Conservation (phyloP, 1,284 basidiomycete genomes). For the Malassezia sp. region DNA sequence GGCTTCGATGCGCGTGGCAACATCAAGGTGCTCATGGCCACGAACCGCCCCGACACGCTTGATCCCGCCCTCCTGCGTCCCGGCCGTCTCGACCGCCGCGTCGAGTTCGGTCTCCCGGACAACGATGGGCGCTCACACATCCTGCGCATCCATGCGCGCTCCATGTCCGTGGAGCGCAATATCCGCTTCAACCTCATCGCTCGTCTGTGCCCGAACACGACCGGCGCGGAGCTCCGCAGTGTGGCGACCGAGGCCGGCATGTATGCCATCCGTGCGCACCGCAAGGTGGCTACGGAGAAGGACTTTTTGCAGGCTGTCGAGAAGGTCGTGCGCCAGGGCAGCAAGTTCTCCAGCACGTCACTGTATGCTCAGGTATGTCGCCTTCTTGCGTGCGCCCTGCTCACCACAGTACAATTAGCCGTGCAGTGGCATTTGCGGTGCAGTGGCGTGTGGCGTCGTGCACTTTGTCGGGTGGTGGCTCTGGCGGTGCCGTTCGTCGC, state of each 20-base stretch:
- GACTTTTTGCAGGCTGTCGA: constrained; percentile 97
- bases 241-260: constrained; percentile 98
- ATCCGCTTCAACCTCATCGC: constrained; percentile 97
- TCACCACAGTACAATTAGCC: constrained; percentile 21
- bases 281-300: constrained; percentile 92
- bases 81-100: constrained; percentile 84
- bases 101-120: constrained; percentile 92
- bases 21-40: constrained; percentile 99
- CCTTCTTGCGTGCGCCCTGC: too few species aligned
- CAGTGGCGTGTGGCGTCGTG: background rate
- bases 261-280: constrained; percentile 93
- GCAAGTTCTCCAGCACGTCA: constrained; percentile 66
- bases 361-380: constrained; percentile 42
- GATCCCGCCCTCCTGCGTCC: constrained; percentile 93
- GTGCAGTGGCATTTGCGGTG: background rate
- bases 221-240: constrained; percentile 88
- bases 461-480: too few species aligned
- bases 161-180: constrained; percentile 93
- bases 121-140: constrained; percentile 94
- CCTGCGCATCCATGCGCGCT: constrained; percentile 82
- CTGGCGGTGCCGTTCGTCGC: too few species aligned
- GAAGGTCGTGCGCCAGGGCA: constrained; percentile 93
- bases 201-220: constrained; percentile 90
- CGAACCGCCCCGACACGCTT: constrained; percentile 93
- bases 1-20: constrained; percentile 97